Conservation (phyloP, 371 early-diverging fungal species). For the Mortierella sp. region DNA sequence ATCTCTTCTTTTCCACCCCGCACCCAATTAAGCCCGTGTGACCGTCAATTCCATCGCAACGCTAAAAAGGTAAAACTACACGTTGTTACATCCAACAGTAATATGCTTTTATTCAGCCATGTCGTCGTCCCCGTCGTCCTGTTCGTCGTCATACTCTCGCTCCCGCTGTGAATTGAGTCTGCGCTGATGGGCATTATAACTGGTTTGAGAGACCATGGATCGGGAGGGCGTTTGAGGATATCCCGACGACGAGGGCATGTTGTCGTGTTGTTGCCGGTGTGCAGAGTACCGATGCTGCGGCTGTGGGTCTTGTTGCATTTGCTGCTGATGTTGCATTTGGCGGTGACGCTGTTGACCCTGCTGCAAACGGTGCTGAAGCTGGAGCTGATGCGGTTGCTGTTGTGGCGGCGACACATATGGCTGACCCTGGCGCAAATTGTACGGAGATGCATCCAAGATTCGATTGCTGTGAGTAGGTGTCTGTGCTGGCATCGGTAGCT, state of each 20-base stretch:
- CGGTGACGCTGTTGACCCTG: background rate
- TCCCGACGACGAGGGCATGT: slow-evolving; percentile 5
- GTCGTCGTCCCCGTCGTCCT: slow-evolving; percentile 21
- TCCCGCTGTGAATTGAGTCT: slow-evolving; percentile 20
- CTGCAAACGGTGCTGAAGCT: background rate
- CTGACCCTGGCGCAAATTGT: background rate
- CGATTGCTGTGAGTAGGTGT: background rate
- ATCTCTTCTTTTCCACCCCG: background rate
- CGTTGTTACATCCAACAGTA: too few relatives aligned
- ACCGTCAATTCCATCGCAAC: background rate
- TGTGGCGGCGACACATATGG: background rate
- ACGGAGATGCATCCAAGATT: background rate
- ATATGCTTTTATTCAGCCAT: slow-evolving; percentile 28
- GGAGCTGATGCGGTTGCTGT: background rate
- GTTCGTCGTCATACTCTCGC: slow-evolving; percentile 33
- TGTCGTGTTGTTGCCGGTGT: background rate
- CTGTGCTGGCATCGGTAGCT: background rate
- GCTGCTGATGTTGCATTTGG: background rate
- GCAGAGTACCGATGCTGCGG: background rate
- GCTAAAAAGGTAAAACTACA: background rate
- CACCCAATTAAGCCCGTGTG: background rate
- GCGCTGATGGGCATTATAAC: background rate
- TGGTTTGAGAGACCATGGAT: background rate
- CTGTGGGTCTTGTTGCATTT: slow-evolving; percentile 10
- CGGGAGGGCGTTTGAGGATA: slow-evolving; percentile 27